phyloP scores from a whole-genome alignment of 768 basidiomycete species.

The Galerina sulciceps region DNA sequence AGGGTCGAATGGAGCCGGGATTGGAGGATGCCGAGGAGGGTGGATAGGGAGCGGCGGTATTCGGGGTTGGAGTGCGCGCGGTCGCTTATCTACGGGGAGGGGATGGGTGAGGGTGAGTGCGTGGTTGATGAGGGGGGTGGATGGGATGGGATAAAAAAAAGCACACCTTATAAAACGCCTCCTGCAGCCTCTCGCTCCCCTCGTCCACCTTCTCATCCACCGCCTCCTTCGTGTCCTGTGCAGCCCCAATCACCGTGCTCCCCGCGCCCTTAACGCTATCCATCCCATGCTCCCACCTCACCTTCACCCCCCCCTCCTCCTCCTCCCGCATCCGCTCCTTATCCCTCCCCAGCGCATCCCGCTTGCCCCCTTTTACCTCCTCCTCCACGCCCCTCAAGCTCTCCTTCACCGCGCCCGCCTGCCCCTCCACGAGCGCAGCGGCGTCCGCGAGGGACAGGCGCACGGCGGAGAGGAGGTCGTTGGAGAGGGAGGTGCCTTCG shows the following conservation, averaged over 20 bases:
- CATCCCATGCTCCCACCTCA: conserved; percentile 69
- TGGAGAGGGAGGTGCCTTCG: conserved; percentile 57
- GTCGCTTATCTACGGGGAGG: conserved; percentile 70
- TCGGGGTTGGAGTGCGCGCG: conserved; percentile 64
- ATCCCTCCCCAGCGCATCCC: conserved; percentile 60
- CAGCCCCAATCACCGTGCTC: conserved; percentile 56
- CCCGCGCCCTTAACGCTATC: conserved; percentile 65
- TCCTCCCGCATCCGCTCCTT: conserved; percentile 52
- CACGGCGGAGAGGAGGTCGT: conserved; percentile 67
- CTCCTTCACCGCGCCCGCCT: conserved; percentile 56
- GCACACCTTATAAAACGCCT: conserved; percentile 57
- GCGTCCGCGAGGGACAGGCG: conserved; percentile 70
- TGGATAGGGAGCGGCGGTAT: conserved; percentile 61
- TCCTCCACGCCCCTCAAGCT: conserved; percentile 57
- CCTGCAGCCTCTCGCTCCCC: conserved; percentile 46
- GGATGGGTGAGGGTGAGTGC: no score
- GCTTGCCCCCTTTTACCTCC: conserved; percentile 63
- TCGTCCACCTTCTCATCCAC: conserved; percentile 51
- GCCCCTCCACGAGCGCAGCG: conserved; percentile 59
- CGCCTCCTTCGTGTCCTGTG: conserved; percentile 45
- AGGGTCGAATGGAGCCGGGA: conserved; percentile 60
- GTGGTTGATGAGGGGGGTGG: background rate
- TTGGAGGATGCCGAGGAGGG: conserved; percentile 58
- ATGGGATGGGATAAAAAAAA: background rate
- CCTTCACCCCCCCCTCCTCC: conserved; percentile 56